A percentile compares a stretch with the other conserved stretches of the same genome.
Evolutionary conservation across 805 yeast species (phyloP).

Genomic region (Debaryomyces hansenii): DNA sequence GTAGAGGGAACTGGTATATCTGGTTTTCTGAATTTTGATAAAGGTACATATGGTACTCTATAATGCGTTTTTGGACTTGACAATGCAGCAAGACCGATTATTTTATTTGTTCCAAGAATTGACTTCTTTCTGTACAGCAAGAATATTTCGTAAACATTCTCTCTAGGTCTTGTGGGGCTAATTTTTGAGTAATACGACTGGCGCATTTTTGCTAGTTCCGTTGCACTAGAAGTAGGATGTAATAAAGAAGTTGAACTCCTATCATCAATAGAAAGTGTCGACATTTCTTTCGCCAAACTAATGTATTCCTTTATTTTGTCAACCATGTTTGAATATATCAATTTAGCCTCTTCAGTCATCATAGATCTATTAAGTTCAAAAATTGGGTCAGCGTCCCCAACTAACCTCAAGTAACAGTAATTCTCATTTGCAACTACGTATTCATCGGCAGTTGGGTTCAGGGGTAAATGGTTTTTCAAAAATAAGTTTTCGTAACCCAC

Average conservation of each 20-base stretch:
- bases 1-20: constrained; percentile 9
- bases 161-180: constrained; percentile 3
- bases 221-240: constrained; percentile 19
- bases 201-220: constrained; percentile 29
- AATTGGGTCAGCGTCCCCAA: constrained; percentile 21
- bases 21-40: constrained; percentile 14
- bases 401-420: constrained; percentile 23
- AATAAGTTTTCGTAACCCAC: constrained; percentile 24
- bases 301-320: constrained; percentile 28
- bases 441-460: constrained; percentile 21
- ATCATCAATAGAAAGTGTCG: constrained; percentile 8
- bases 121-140: constrained; percentile 30
- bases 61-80: constrained; percentile 32
- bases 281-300: constrained; percentile 22
- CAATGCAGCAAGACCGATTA: constrained; percentile 31
- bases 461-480: constrained; percentile 11
- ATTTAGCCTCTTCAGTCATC: constrained; percentile 33
- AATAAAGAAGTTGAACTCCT: constrained; percentile 3
- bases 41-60: constrained; percentile 22
- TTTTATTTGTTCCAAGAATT: constrained; percentile 29
- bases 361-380: constrained; percentile 28
- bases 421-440: constrained; percentile 32
- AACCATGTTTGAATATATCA: constrained; percentile 29
- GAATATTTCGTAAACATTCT: constrained; percentile 24
- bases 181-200: constrained; percentile 24